Conservation (phyloP, 129 eudicot species). For the Arctium minus region DNA sequence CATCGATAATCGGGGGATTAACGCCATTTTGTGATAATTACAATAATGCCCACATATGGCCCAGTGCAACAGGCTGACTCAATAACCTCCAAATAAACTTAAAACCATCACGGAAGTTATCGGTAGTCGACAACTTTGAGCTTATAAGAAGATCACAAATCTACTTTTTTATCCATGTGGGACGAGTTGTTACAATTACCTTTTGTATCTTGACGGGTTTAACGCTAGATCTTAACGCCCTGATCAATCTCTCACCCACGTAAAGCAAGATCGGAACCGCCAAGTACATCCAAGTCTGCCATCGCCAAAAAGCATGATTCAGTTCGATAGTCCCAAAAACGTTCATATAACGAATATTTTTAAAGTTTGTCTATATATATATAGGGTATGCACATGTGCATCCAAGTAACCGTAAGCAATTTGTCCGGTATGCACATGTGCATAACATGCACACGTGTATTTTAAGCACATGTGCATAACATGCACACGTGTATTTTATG, state of each 20-base stretch:
- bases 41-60: background rate
- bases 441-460: too few relatives aligned
- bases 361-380: background rate
- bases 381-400: background rate
- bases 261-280: slow-evolving; percentile 53
- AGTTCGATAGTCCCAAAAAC: background rate
- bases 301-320: background rate
- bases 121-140: background rate
- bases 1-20: background rate
- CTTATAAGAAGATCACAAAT: background rate
- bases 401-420: background rate
- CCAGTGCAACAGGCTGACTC: background rate
- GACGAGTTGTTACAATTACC: slow-evolving; percentile 25
- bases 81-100: background rate
- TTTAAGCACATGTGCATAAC: background rate
- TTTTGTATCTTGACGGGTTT: slow-evolving; percentile 45
- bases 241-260: slow-evolving; percentile 35
- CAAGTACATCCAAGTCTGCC: slow-evolving; percentile 78
- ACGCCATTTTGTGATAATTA: background rate
- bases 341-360: background rate
- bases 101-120: background rate
- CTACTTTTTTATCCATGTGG: background rate
- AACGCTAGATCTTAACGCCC: slow-evolving; percentile 48
- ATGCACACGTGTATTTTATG: background rate
- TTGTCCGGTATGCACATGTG: too few relatives aligned